Evolutionary conservation across 176 grass and related monocot species (phyloP).

Genomic region (Poa pratensis): DNA sequence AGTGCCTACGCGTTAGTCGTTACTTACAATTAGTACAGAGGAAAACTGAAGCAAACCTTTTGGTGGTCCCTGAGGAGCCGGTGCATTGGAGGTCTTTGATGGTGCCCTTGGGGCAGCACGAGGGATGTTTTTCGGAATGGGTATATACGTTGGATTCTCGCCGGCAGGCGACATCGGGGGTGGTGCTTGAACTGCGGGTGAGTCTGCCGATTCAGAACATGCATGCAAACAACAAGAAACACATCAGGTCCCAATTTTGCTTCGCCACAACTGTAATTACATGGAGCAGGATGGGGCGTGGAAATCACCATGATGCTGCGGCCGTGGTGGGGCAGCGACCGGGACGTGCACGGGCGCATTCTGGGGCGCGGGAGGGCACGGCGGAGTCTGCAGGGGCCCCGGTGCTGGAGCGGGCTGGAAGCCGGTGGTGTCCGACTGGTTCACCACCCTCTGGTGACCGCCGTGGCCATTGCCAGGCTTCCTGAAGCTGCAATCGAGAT

Average conservation of each 20-base stretch:
- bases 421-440: conserved; percentile 47
- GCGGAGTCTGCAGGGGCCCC: conserved; percentile 40
- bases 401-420: conserved; percentile 62
- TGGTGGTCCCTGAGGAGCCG: conserved; percentile 39
- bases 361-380: conserved; percentile 54
- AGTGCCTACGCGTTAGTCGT: background rate
- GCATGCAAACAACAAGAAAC: conserved; percentile 5
- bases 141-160: conserved; percentile 50
- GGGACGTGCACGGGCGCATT: conserved; percentile 47
- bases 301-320: conserved; percentile 49
- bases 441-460: conserved; percentile 64
- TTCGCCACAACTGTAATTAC: background rate
- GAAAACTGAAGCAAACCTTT: conserved; percentile 41
- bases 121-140: conserved; percentile 51
- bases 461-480: conserved; percentile 71
- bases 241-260: background rate
- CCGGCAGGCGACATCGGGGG: background rate
- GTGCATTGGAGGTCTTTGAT: conserved; percentile 44
- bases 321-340: background rate
- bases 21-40: background rate
- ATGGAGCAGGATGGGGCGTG: background rate
- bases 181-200: conserved; percentile 29
- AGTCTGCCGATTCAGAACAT: conserved; percentile 26
- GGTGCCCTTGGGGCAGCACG: conserved; percentile 58
- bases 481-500: conserved; percentile 74